phyloP scores from a whole-genome alignment of 768 basidiomycete genomes.

The Phanerochaete carnosa region DNA sequence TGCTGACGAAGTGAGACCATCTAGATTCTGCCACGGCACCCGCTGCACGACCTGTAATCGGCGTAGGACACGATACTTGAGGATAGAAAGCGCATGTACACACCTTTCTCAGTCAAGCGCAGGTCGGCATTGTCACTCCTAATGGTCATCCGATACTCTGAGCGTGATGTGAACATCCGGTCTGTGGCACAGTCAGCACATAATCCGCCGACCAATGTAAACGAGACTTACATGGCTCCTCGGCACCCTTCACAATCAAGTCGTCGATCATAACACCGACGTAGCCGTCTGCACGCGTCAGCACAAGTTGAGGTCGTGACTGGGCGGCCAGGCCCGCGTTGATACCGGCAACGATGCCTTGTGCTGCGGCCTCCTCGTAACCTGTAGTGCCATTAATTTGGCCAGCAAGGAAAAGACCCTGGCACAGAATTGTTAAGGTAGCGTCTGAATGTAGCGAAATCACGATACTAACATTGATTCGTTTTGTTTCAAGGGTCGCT shows the following conservation, averaged over 20 bases:
- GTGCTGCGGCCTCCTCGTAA: conserved; percentile 92
- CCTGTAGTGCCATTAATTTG: conserved; percentile 95
- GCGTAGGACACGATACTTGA: neutral
- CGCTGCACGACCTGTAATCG: conserved; percentile 29
- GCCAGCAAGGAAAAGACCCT: conserved; percentile 86
- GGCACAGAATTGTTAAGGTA: neutral
- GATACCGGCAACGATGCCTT: conserved; percentile 84
- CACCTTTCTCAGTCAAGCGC: conserved; percentile 76
- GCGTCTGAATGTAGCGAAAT: neutral
- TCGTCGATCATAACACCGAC: conserved; percentile 93
- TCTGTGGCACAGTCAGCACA: conserved; percentile 40
- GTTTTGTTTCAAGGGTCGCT: conserved; percentile 86
- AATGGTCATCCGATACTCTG: conserved; percentile 86
- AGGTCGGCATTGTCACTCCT: conserved; percentile 88
- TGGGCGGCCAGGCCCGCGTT: conserved; percentile 78
- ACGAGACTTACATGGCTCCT: conserved; percentile 75
- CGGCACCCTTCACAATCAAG: conserved; percentile 81
- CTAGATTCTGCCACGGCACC: conserved; percentile 43
- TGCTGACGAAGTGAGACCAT: conserved; percentile 36
- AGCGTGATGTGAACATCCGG: conserved; percentile 91
- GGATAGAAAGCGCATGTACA: neutral
- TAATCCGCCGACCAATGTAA: no score
- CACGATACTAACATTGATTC: conserved; percentile 51
- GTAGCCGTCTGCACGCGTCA: conserved; percentile 85
- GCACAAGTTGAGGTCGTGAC: conserved; percentile 49